Percentiles rank a stretch among this genome's conserved stretches.
Evolutionary conservation across 768 basidiomycete genomes (phyloP).

Genomic region (Fomitopsis pulvina): DNA sequence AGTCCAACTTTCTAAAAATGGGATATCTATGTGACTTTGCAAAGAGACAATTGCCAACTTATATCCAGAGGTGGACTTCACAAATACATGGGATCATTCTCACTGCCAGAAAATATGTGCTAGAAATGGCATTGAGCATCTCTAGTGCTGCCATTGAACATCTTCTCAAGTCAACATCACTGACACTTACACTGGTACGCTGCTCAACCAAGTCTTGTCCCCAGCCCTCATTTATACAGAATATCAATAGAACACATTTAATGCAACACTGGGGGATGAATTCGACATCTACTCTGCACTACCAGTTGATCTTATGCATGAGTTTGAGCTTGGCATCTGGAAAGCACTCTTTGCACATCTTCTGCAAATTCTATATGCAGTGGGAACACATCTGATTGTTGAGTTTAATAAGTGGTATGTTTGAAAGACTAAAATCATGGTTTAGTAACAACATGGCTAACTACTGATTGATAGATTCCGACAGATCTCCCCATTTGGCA

Average conservation of each 20-base stretch:
- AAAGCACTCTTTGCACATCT: conserved; percentile 16
- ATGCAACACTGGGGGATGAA: no score
- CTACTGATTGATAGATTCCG: conserved; percentile 10
- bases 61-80: conserved; percentile 21
- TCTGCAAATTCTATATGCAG: no score
- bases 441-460: no score
- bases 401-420: no score
- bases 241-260: no score
- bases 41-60: conserved; percentile 16
- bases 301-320: conserved; percentile 23
- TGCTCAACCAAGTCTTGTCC: no score
- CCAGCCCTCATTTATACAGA: no score
- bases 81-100: conserved; percentile 22
- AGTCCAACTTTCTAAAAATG: conserved; percentile 13
- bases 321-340: conserved; percentile 28
- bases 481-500: conserved; percentile 15
- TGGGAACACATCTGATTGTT: no score
- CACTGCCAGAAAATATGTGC: not conserved
- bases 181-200: no score
- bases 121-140: conserved; percentile 16
- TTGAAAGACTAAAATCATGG: no score
- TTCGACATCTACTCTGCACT: conserved; percentile 14
- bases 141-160: conserved; percentile 32
- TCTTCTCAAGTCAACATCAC: no score
- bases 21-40: conserved; percentile 6